Base-by-base conservation (phyloP, 345 rosid species). In the Kernera saxatilis region DNA sequence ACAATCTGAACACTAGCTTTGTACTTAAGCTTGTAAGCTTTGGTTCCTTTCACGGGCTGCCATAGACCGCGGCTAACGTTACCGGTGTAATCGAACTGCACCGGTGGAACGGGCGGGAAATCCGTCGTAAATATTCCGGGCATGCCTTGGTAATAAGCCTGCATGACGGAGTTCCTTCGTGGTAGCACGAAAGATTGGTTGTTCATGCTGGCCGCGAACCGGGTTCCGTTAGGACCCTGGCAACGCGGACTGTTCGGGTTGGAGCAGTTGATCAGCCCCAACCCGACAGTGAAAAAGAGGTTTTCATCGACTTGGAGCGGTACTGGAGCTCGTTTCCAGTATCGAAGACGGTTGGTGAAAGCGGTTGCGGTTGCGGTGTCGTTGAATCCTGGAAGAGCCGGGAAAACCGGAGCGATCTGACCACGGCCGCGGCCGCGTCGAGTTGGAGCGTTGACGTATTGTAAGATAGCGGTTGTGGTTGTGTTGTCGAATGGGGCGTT, bases 211-310 rank as follows among this genome's bases (percentile, higher is more conserved):
- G 97, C 92, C 1, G 92, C 39, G 8, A 93, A 85, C 22, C 96
- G 79, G 37, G 98, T 93, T 18, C 89, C 91, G 19, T 93, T 93
- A 39, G 97, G 98, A 62, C 97, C 97, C 35, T 89, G 97, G 27
- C 98, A 93, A 17, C 94, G 90, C 0, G 94, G 94, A 41, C 89
- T 85, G 30, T 84, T 85, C 1, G 94, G 98, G 62, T 72, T 86
- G 18, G 79, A 1, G 81, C 98, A 93, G 78, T 86, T 93, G 77
- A 81, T 78, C 19, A 93, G 81, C 25, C 98, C 98, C 29, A 93
- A 69, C 4, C 97, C 97, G 3, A 89, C 97, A 0, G 96, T 77
- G 82, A 89, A 69, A 55, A 87, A 76, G 26, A 93, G 84, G 73
- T 67, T 87, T 44, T 91, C 82, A 13, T 93, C 88, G 13, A 91